Percentiles rank a stretch among this genome's conserved stretches.
Conservation (phyloP, 1,284 basidiomycete genomes). For the Meira miltonrushii region DNA sequence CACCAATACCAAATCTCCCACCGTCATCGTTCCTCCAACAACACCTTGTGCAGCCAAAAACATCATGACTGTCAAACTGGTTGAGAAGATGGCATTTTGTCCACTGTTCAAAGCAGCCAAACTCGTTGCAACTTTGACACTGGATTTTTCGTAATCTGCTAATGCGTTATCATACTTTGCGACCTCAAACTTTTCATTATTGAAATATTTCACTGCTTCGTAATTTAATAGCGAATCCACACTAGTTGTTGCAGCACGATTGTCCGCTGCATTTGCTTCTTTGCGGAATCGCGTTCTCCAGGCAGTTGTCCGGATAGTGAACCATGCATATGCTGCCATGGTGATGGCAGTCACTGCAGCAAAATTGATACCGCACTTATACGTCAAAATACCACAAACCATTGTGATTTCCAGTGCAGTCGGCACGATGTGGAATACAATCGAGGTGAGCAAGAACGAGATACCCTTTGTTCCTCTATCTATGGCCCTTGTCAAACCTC, state of each 20-base stretch:
- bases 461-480: constrained; percentile 97
- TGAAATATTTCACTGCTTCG: constrained; percentile 98
- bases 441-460: constrained; percentile 85
- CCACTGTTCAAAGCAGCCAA: constrained; percentile 90
- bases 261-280: constrained; percentile 91
- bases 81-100: constrained; percentile 91
- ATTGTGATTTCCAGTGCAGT: constrained; percentile 93
- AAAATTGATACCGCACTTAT: constrained; percentile 95
- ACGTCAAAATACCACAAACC: constrained; percentile 94
- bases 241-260: constrained; percentile 85
- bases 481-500: constrained; percentile 90
- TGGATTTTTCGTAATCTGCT: constrained; percentile 79
- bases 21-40: constrained; percentile 88
- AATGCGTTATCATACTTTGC: constrained; percentile 87
- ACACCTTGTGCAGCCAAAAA: constrained; percentile 91
- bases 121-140: constrained; percentile 89
- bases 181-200: constrained; percentile 89
- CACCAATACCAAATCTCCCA: constrained; percentile 96
- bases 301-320: constrained; percentile 88
- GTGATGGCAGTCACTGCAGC: constrained; percentile 82
- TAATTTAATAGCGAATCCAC: constrained; percentile 96
- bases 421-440: constrained; percentile 90
- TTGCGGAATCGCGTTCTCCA: constrained; percentile 96
- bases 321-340: constrained; percentile 90
- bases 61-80: constrained; percentile 90